Evolutionary conservation across 2,329 filamentous ascomycete species (phyloP).

Genomic region (Diatrype stigma): DNA sequence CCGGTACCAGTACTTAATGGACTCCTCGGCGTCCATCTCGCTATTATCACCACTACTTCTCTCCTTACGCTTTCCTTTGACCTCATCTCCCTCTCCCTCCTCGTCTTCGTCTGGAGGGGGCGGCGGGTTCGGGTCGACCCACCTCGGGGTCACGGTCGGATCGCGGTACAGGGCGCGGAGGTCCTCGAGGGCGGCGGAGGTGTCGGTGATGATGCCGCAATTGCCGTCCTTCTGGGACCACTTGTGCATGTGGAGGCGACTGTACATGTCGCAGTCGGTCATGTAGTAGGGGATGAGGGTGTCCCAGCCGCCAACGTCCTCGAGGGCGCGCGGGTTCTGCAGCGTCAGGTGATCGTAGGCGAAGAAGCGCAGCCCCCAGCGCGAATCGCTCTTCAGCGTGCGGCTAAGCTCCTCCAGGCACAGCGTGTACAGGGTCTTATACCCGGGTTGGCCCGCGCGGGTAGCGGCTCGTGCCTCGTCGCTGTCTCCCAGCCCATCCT

Average conservation of each 20-base stretch:
- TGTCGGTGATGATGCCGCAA: slow-evolving; percentile 42
- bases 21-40: slow-evolving; percentile 15
- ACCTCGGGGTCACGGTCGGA: slow-evolving; percentile 30
- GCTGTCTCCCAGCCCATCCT: slow-evolving; percentile 34
- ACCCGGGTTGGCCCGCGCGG: slow-evolving; percentile 29
- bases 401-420: slow-evolving; percentile 32
- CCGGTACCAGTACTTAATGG: slow-evolving; percentile 25
- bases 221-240: slow-evolving; percentile 36
- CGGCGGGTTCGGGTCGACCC: slow-evolving; percentile 34
- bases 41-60: slow-evolving; percentile 7
- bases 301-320: slow-evolving; percentile 53
- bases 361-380: slow-evolving; percentile 53
- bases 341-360: slow-evolving; percentile 55
- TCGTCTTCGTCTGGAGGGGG: slow-evolving; percentile 10
- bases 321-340: slow-evolving; percentile 49
- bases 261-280: slow-evolving; percentile 54
- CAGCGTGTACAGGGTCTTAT: slow-evolving; percentile 38
- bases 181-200: slow-evolving; percentile 41
- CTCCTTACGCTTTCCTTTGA: slow-evolving; percentile 8
- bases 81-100: slow-evolving; percentile 8
- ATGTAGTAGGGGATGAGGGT: slow-evolving; percentile 54
- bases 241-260: slow-evolving; percentile 41
- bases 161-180: slow-evolving; percentile 43
- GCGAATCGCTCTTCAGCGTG: slow-evolving; percentile 26
- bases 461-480: slow-evolving; percentile 17